Percentiles rank a stretch among this genome's conserved stretches.
Evolutionary conservation across 768 basidiomycete species (phyloP).

Genomic region (Tylopilus plumbeoviolaceoides): DNA sequence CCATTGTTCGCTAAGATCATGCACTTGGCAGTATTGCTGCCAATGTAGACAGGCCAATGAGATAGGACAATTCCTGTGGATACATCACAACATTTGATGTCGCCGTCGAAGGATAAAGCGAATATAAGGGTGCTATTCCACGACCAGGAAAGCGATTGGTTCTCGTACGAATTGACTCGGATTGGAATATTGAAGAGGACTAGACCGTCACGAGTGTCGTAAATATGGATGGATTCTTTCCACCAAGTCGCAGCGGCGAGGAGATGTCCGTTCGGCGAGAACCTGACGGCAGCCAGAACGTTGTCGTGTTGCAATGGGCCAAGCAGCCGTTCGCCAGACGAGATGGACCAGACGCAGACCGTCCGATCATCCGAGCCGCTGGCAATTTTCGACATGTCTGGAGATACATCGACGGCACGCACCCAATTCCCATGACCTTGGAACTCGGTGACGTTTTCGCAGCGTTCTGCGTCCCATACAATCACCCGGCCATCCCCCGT

Average conservation of each 20-base stretch:
- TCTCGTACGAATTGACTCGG: slow-evolving; percentile 7
- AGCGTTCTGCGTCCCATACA: slow-evolving; percentile 9
- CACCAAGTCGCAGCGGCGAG: slow-evolving; percentile 15
- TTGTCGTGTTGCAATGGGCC: slow-evolving; percentile 7
- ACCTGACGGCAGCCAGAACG: slow-evolving; percentile 7
- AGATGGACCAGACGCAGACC: slow-evolving; percentile 10
- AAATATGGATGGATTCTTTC: slow-evolving; percentile 10
- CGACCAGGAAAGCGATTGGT: slow-evolving; percentile 13
- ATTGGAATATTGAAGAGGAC: slow-evolving; percentile 8
- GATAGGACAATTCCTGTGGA: neutral
- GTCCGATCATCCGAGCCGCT: slow-evolving; percentile 12
- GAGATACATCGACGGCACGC: slow-evolving; percentile 18
- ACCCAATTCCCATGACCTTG: slow-evolving; percentile 7
- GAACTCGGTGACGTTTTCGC: slow-evolving; percentile 5
- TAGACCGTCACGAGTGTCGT: slow-evolving; percentile 3
- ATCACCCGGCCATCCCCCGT: slow-evolving; percentile 1
- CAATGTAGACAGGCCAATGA: neutral
- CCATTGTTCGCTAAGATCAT: slow-evolving; percentile 8
- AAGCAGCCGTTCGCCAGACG: slow-evolving; percentile 5
- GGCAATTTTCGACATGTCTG: slow-evolving; percentile 5
- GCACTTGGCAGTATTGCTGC: neutral
- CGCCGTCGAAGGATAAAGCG: slow-evolving; percentile 8
- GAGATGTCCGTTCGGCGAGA: slow-evolving; percentile 9
- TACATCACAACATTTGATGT: slow-evolving; percentile 5
- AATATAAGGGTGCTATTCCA: neutral